These are phyloP conservation scores for Cenchrus americanus DNA, from an alignment of 176 grass and related monocot genomes.

Conservation along the genomic window DNA sequence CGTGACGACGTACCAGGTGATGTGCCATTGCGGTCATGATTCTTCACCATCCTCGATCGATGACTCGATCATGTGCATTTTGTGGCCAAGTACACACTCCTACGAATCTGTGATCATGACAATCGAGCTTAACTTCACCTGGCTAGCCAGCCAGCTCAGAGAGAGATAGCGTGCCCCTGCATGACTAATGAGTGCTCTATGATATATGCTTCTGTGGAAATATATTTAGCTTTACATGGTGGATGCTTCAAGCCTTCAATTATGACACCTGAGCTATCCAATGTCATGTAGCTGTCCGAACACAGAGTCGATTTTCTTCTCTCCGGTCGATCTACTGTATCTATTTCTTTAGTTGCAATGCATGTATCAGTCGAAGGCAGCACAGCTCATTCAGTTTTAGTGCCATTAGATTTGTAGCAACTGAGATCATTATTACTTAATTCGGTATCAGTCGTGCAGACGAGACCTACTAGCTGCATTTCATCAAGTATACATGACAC, in stretches of 20 bases:
- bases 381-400: no score
- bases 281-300: no score
- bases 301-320: no score
- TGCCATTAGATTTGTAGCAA: not conserved
- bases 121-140: not conserved
- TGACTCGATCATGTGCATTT: no score
- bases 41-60: not conserved
- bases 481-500: conserved; percentile 15
- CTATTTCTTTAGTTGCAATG: no score
- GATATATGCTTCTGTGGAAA: not conserved
- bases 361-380: no score
- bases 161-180: not conserved
- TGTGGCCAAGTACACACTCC: not conserved
- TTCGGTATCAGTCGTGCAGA: not conserved
- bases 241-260: not conserved
- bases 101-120: not conserved
- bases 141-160: no score
- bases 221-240: not conserved
- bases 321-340: no score
- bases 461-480: not conserved
- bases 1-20: not conserved
- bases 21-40: not conserved
- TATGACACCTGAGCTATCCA: not conserved
- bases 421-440: not conserved
- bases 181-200: not conserved